Base-by-base conservation (phyloP, 768 basidiomycete genomes). In the Boletus pseudo-olivaceus region DNA sequence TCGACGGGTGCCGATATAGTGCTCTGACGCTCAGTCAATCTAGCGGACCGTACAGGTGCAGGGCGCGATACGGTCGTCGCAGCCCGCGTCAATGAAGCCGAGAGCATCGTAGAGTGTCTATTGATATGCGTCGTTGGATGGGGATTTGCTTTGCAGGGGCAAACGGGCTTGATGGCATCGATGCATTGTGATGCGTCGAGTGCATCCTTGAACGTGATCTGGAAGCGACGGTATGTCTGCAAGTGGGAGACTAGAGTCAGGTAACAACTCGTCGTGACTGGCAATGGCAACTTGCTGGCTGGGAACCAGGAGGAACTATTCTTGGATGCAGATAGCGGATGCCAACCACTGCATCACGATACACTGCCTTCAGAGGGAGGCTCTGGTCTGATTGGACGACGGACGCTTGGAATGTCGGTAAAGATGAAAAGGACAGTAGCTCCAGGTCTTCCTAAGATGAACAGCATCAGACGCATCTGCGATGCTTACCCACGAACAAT, bases 281-380 rank as follows among this genome's bases (percentile, higher is more conserved):
- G 46, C 12, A 48, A 48, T 19, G 26, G 42, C 17, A 19, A 65
- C 69, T 54, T 61, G 72, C 76, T 49, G 72, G 69, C n/a, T 58
- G 60, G 38, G 60, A 60, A 42, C 67, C 67, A 17, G 62, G 60
- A 9, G 64, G 60, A 6, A 62, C 40, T 12, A 56, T 74, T 30
- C 73, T 74, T 27, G 79, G 78, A 57, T 86, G 76, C 33, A 89
- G 71, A 62, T 91, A 92, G 23, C 89, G 83, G 42, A 92, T 79
- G 12, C 90, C 90, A 27, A 90, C 85, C 0, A 85, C 75, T 5
- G 79, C 75, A 51, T 87, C 88, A 23, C 86, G 83, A 65, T 88
- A 88, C 10, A 91, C 87, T 8, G 87, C 89, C 67, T 90, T 90
- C 40, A 92, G 70, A n/a, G 90, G 88, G 30, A 86, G 75, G 23